A percentile compares a stretch with the other conserved stretches of the same genome.
phyloP scores from a whole-genome alignment of 179 eudicot genomes.

The Beta corolliflora region DNA sequence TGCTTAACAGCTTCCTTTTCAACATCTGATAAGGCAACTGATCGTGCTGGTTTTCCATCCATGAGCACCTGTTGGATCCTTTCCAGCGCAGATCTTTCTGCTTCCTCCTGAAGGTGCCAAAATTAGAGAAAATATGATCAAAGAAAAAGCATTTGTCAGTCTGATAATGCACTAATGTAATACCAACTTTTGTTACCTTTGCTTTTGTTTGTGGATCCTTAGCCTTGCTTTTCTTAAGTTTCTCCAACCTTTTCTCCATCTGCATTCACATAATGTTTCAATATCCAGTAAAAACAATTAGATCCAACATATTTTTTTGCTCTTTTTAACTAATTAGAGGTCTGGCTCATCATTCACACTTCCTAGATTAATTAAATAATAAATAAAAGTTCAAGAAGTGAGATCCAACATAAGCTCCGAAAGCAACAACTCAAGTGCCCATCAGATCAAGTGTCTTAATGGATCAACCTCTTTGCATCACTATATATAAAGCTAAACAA shows the following conservation, averaged over 20 bases:
- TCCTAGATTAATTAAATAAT: background rate
- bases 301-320: slow-evolving; percentile 3
- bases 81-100: slow-evolving; percentile 85
- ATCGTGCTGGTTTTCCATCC: slow-evolving; percentile 99
- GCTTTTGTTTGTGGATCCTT: slow-evolving; percentile 79
- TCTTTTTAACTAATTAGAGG: background rate
- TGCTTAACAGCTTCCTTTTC: slow-evolving; percentile 85
- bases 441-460: background rate
- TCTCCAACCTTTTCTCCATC: slow-evolving; percentile 96
- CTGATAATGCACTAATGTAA: background rate
- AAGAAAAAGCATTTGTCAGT: background rate
- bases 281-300: slow-evolving; percentile 37
- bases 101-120: slow-evolving; percentile 75
- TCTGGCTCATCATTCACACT: background rate
- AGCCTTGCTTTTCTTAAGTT: slow-evolving; percentile 81
- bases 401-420: background rate
- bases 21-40: slow-evolving; percentile 71
- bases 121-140: slow-evolving; percentile 21
- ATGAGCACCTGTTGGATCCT: slow-evolving; percentile 69
- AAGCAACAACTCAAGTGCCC: background rate
- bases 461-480: background rate
- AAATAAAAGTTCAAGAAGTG: background rate
- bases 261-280: slow-evolving; percentile 55
- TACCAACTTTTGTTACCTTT: slow-evolving; percentile 52
- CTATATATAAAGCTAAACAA: background rate